Evolutionary conservation across 139 green algal species (phyloP).

Genomic region (Chlorella sp.): DNA sequence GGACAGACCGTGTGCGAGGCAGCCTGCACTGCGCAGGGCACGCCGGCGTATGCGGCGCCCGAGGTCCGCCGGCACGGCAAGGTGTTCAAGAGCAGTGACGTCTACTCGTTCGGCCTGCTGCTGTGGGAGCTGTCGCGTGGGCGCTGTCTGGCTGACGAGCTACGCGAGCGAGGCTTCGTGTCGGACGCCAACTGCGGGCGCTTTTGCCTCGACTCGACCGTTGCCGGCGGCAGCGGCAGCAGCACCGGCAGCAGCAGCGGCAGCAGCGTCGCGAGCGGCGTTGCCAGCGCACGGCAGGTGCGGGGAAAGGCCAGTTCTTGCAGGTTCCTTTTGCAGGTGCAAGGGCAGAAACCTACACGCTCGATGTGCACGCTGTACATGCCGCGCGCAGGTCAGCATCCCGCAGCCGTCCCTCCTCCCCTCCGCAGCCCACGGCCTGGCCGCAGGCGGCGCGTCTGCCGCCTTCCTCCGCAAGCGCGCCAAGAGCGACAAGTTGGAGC

Average conservation of each 20-base stretch:
- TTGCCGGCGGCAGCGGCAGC: not conserved
- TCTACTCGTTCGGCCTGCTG: conserved; percentile 4
- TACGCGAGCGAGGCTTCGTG: not conserved
- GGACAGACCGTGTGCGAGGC: too few relatives aligned
- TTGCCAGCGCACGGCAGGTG: not conserved
- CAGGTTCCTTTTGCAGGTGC: not conserved
- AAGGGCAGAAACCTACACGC: not conserved
- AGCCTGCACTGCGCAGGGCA: conserved; percentile 1
- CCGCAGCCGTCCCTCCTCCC: too few relatives aligned
- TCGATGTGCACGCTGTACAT: not conserved
- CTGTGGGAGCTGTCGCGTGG: not conserved
- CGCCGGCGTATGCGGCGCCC: not conserved
- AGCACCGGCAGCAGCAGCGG: not conserved
- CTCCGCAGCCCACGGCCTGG: too few relatives aligned
- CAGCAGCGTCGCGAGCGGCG: not conserved
- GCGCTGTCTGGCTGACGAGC: not conserved
- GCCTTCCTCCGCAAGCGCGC: not conserved
- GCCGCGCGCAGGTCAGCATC: too few relatives aligned
- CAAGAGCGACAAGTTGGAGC: not conserved
- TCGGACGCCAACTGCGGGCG: not conserved
- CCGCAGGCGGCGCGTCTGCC: not conserved
- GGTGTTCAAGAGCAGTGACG: conserved; percentile 4
- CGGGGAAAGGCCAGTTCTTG: too few relatives aligned
- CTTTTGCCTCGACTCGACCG: not conserved
- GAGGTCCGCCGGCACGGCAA: conserved; percentile 20